These are phyloP conservation scores for Chaetomium strumarium DNA, from an alignment of 2,329 filamentous ascomycete species.

Conservation along the genomic window DNA sequence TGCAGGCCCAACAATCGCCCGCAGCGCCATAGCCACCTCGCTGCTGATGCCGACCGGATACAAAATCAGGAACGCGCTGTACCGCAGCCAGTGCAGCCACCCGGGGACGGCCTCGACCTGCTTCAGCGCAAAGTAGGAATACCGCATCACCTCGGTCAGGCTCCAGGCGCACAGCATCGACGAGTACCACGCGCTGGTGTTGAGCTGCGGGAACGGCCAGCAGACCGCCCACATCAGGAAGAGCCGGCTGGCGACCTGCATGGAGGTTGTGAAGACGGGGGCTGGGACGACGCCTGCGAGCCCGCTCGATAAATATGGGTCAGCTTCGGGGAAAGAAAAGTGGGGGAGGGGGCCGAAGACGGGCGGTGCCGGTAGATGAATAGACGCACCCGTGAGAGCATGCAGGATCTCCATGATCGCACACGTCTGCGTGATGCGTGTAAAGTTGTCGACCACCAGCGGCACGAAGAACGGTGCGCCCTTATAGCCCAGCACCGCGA, in stretches of 20 bases:
- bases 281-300: conserved; percentile 62
- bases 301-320: background rate
- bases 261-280: conserved; percentile 74
- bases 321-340: background rate
- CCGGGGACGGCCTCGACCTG: conserved; percentile 55
- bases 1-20: conserved; percentile 55
- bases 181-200: conserved; percentile 57
- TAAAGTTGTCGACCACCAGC: conserved; percentile 57
- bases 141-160: conserved; percentile 86
- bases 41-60: conserved; percentile 89
- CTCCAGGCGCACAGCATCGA: conserved; percentile 84
- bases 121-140: conserved; percentile 80
- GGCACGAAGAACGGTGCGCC: conserved; percentile 57
- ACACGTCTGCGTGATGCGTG: conserved; percentile 75
- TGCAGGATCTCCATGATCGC: conserved; percentile 81
- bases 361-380: background rate
- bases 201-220: conserved; percentile 63
- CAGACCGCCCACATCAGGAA: conserved; percentile 86
- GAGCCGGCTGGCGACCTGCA: conserved; percentile 85
- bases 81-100: conserved; percentile 72
- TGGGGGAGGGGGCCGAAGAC: background rate
- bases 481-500: conserved; percentile 46
- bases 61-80: conserved; percentile 88
- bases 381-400: conserved; percentile 60
- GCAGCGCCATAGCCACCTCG: conserved; percentile 76